A percentile compares a stretch with the other conserved stretches of the same genome.
These are phyloP conservation scores for Amaranthus hypochondriacus DNA, from an alignment of 148 eudicot genomes.

Conservation along the genomic window DNA sequence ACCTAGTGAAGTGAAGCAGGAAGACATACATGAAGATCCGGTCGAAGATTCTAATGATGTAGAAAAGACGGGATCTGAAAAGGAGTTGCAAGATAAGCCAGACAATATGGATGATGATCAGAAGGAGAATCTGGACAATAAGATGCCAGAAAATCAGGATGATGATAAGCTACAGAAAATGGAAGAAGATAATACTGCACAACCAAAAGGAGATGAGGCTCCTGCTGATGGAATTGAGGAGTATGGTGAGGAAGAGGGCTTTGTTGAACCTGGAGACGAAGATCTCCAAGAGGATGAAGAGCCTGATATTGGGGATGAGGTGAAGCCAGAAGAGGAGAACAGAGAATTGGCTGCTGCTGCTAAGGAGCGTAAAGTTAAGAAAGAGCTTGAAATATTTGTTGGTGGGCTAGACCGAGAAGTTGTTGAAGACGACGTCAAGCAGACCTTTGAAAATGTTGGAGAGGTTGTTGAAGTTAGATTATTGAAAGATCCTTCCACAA, in stretches of 20 bases:
- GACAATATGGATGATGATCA: constrained; percentile 17
- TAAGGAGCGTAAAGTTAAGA: constrained; percentile 62
- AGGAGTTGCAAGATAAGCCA: constrained; percentile 17
- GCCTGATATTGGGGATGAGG: constrained; percentile 34
- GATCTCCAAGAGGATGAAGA: constrained; percentile 44
- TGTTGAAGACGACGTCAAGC: constrained; percentile 62
- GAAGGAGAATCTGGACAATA: constrained; percentile 16
- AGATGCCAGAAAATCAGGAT: constrained; percentile 24
- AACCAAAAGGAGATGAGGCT: constrained; percentile 30
- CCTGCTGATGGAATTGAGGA: constrained; percentile 38
- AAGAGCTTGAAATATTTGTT: constrained; percentile 76
- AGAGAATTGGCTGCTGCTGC: constrained; percentile 56
- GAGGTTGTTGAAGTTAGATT: constrained; percentile 68
- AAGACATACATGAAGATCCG: constrained; percentile 12
- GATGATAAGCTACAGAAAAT: constrained; percentile 23
- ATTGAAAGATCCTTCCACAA: constrained; percentile 49
- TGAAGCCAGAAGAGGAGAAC: constrained; percentile 45
- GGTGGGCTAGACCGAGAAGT: constrained; percentile 81
- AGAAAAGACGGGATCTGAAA: constrained; percentile 21
- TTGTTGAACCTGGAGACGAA: constrained; percentile 54
- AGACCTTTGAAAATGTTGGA: constrained; percentile 64
- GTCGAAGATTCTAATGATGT: constrained; percentile 22
- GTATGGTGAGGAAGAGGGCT: constrained; percentile 42
- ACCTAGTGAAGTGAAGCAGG: constrained; percentile 24
- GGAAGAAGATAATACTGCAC: constrained; percentile 29